phyloP scores from a whole-genome alignment of 768 basidiomycete genomes.

The Trametes cubensis region DNA sequence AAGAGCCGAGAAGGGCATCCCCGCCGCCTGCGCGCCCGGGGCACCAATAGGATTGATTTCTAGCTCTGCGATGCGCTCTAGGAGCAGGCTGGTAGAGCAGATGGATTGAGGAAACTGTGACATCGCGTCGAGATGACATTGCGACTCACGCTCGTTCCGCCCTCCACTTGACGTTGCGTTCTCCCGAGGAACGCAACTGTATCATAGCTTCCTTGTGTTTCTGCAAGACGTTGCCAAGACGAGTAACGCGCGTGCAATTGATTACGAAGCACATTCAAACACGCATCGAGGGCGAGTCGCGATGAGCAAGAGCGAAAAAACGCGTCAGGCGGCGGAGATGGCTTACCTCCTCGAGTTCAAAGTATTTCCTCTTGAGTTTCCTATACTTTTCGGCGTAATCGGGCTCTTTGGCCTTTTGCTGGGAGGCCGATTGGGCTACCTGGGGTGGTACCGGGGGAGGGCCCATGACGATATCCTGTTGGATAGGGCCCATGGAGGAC shows the following conservation, averaged over 20 bases:
- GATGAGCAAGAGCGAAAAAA: conserved; percentile 15
- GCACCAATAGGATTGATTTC: conserved; percentile 44
- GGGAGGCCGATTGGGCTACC: conserved; percentile 32
- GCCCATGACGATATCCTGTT: conserved; percentile 53
- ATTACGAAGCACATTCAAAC: background rate
- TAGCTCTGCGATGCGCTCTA: conserved; percentile 65
- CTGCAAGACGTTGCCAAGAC: conserved; percentile 36
- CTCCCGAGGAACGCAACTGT: conserved; percentile 61
- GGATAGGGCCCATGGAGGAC: conserved; percentile 39
- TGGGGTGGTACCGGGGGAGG: conserved; percentile 47
- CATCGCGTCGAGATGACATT: conserved; percentile 18
- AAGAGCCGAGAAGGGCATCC: conserved; percentile 49
- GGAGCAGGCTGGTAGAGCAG: conserved; percentile 43
- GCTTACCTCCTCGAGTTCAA: conserved; percentile 69
- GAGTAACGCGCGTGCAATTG: background rate
- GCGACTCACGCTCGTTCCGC: conserved; percentile 63
- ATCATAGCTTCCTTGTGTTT: conserved; percentile 60
- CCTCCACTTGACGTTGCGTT: conserved; percentile 62
- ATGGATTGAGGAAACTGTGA: conserved; percentile 2
- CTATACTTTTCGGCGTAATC: conserved; percentile 65
- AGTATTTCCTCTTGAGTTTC: conserved; percentile 65
- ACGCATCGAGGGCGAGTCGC: background rate
- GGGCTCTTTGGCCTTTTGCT: conserved; percentile 38
- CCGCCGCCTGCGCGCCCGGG: conserved; percentile 27
- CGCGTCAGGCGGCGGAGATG: background rate